phyloP scores from a whole-genome alignment of 1,284 basidiomycete genomes.

The Tilletiaria anomala region DNA sequence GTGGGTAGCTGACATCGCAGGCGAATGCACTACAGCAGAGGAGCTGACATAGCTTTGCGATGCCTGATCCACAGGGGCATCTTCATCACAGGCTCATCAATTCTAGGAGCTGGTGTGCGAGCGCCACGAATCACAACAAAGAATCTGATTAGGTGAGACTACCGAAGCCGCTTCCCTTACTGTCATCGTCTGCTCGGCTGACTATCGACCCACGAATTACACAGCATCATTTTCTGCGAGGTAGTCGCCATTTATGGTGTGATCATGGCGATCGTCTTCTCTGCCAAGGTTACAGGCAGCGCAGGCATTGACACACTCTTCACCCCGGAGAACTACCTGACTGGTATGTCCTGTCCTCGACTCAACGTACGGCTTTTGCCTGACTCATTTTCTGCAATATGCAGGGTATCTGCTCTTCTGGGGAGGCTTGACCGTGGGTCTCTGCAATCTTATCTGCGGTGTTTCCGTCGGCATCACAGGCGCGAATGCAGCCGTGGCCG shows the following conservation, averaged over 20 bases:
- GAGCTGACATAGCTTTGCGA: too few relatives aligned
- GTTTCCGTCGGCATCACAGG: conserved; percentile 36
- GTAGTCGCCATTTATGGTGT: conserved; percentile 93
- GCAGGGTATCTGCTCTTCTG: conserved; percentile 33
- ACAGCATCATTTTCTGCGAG: conserved; percentile 87
- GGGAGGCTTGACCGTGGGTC: conserved; percentile 35
- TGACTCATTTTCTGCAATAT: neutral
- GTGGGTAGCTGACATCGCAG: too few relatives aligned
- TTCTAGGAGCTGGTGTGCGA: conserved; percentile 86
- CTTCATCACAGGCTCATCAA: conserved; percentile 85
- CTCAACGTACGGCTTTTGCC: neutral
- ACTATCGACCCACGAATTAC: neutral
- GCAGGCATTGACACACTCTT: conserved; percentile 17
- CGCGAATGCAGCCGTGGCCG: conserved; percentile 35
- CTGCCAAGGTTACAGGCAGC: conserved; percentile 32
- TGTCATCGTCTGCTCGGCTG: neutral
- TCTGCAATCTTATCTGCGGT: conserved; percentile 37
- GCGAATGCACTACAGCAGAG: too few relatives aligned
- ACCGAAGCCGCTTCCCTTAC: neutral
- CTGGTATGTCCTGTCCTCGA: conserved; percentile 8
- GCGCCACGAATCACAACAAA: conserved; percentile 90
- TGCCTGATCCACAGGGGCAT: too few relatives aligned
- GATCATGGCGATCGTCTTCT: conserved; percentile 45
- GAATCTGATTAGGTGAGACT: conserved; percentile 77
- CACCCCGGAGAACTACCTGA: conserved; percentile 31